Evolutionary conservation across 2,329 filamentous ascomycete species (phyloP), one percentile per base, ranked within the genome.

Genomic region (Ascosphaera acerosa): DNA sequence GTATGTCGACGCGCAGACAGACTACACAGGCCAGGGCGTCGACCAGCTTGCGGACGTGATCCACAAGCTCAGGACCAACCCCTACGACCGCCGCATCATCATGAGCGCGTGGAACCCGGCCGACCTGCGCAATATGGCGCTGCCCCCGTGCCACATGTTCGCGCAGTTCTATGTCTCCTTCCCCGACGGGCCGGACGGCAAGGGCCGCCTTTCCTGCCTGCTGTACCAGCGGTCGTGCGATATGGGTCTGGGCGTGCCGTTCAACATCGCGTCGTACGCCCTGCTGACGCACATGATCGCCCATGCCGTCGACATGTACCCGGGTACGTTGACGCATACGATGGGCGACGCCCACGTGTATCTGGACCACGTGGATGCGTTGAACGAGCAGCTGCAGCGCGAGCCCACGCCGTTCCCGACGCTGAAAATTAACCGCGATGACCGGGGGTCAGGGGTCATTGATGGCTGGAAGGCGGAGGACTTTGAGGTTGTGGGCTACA

Each of bases 291-390:
- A 94, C 51, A 94, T 97, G 75, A 57, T 97, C 29, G 84, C 87
- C 1, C 73, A 82, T 47, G 80, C 76, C 7, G 81, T 76, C 45
- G 73, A 82, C 41, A 53, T 97, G 33, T 65, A 77, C 1, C 81
- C 87, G 0, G 87, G 84, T 0, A 84, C 68, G 32, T 62, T 97
- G 37, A 87, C 81, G 23, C 87, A 94, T 52, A 81, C 81, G 30
- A 90, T 97, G 81, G 87, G 87, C 10, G 87, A 97, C 51, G 80
- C 84, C n/a, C 87, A 97, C 52, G 73, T 97, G 1, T 97, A 97
- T 52, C 54, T 74, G 5, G 84, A 97, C 49, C 87, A 97, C 49
- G 66, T 90, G 5, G 81, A 90, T 33, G 82, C 87, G 9, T 58
- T 97, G 35, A 65, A 74, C 45, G 63, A 68, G 33, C 87, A 97